phyloP scores from a whole-genome alignment of 179 eudicot species.

The Nepenthes alata region DNA sequence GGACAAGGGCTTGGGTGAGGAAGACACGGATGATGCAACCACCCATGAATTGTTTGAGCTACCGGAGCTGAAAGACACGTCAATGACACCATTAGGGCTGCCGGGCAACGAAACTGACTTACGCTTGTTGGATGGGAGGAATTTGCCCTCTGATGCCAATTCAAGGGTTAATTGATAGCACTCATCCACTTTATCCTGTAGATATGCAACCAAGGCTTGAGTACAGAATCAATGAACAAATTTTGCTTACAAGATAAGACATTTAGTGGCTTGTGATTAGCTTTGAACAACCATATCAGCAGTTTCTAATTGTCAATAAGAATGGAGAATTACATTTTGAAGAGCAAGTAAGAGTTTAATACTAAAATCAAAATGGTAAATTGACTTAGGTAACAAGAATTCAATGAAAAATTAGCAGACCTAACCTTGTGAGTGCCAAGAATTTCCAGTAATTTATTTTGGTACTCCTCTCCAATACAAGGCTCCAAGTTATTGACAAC shows the following conservation, averaged over 20 bases:
- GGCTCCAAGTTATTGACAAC: conserved; percentile 18
- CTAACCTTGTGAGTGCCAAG: conserved; percentile 22
- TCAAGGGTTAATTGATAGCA: conserved; percentile 13
- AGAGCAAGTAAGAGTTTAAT: neutral
- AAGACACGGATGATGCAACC: conserved; percentile 7
- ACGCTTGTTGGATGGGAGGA: conserved; percentile 12
- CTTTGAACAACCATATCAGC: too few species aligned
- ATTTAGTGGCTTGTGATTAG: too few species aligned
- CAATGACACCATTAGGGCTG: conserved; percentile 27
- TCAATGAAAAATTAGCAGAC: neutral
- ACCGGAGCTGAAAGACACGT: conserved; percentile 21
- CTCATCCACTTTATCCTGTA: conserved; percentile 20
- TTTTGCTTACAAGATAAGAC: neutral
- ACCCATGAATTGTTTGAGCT: conserved; percentile 26
- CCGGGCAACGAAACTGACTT: conserved; percentile 13
- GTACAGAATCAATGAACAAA: neutral
- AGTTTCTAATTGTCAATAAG: too few species aligned
- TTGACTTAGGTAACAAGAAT: too few species aligned
- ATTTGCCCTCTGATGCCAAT: conserved; percentile 1
- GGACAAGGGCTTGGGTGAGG: conserved; percentile 11
- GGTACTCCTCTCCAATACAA: conserved; percentile 20
- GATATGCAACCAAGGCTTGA: neutral
- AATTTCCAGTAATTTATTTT: conserved; percentile 15
- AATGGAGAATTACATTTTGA: neutral
- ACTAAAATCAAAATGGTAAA: neutral